Conservation (phyloP, 108 stramenopile species). For the Chaetoceros muelleri region DNA sequence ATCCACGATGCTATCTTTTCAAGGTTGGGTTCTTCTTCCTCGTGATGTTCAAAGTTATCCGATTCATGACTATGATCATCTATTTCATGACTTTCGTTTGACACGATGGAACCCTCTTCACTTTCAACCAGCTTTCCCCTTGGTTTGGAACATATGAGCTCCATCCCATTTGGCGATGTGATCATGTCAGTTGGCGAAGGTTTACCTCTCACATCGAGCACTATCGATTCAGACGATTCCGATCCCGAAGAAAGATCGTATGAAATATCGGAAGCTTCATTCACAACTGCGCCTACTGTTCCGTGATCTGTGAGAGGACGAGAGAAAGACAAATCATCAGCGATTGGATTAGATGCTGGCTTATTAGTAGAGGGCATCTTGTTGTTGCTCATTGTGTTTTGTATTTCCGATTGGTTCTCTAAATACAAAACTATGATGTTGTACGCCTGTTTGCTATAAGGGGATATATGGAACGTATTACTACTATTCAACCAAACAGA, state of each 20-base stretch:
- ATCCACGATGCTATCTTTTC: conserved; percentile 1
- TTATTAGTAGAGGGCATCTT: too few relatives aligned
- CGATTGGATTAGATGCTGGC: too few relatives aligned
- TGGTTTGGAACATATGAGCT: not conserved
- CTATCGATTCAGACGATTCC: not conserved
- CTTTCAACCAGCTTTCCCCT: not conserved
- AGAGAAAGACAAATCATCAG: not conserved
- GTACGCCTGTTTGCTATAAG: too few relatives aligned
- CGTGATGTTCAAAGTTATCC: not conserved
- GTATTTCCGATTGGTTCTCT: too few relatives aligned
- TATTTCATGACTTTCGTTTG: not conserved
- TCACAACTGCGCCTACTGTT: not conserved
- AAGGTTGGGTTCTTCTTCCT: not conserved
- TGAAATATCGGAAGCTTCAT: not conserved
- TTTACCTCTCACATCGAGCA: not conserved
- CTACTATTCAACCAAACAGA: too few relatives aligned
- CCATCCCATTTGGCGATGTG: not conserved
- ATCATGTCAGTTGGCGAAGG: not conserved
- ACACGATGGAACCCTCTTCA: too few relatives aligned
- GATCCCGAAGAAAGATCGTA: not conserved
- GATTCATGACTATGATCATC: not conserved
- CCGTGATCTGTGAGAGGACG: not conserved
- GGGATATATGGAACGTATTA: too few relatives aligned
- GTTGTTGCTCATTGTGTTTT: too few relatives aligned
- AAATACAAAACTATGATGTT: too few relatives aligned